phyloP scores from a whole-genome alignment of 2,329 filamentous ascomycete genomes.

The Pseudocercospora crystallina region DNA sequence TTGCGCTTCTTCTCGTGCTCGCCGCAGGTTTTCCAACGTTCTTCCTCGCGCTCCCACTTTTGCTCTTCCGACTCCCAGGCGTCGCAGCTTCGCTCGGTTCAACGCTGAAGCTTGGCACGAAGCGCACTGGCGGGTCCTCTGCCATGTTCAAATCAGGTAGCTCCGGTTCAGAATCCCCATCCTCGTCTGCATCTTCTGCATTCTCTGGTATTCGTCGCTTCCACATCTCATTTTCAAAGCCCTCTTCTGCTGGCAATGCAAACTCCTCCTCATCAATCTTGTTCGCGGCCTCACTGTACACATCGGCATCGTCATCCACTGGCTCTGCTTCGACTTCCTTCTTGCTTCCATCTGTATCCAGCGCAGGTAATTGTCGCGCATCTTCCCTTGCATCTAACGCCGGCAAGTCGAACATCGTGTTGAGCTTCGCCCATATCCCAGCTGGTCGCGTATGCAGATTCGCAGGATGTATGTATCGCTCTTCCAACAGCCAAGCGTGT shows the following conservation, averaged over 20 bases:
- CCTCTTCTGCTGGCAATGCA: conserved; percentile 40
- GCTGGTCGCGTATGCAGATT: conserved; percentile 76
- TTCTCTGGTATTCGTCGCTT: conserved; percentile 33
- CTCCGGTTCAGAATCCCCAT: conserved; percentile 27
- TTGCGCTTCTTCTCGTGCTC: conserved; percentile 26
- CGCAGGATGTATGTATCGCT: conserved; percentile 36
- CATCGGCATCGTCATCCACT: conserved; percentile 37
- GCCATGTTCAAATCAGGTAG: conserved; percentile 35
- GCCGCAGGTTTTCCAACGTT: conserved; percentile 15
- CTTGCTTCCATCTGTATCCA: conserved; percentile 36
- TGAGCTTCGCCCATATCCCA: conserved; percentile 87
- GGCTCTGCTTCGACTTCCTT: conserved; percentile 42
- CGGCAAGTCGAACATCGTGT: conserved; percentile 79
- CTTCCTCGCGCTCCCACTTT: conserved; percentile 17
- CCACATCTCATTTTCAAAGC: conserved; percentile 47
- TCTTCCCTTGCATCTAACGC: conserved; percentile 81
- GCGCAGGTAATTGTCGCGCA: conserved; percentile 53
- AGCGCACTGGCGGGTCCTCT: conserved; percentile 33
- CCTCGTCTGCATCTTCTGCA: conserved; percentile 12
- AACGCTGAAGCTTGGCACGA: conserved; percentile 35
- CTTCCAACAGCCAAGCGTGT: conserved; percentile 33
- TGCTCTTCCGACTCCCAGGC: conserved; percentile 18
- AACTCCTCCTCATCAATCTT: conserved; percentile 44
- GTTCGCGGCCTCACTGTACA: conserved; percentile 37
- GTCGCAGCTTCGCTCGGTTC: conserved; percentile 28